Conservation (phyloP, 169 alveolate species). For the Eimeria praecox region DNA sequence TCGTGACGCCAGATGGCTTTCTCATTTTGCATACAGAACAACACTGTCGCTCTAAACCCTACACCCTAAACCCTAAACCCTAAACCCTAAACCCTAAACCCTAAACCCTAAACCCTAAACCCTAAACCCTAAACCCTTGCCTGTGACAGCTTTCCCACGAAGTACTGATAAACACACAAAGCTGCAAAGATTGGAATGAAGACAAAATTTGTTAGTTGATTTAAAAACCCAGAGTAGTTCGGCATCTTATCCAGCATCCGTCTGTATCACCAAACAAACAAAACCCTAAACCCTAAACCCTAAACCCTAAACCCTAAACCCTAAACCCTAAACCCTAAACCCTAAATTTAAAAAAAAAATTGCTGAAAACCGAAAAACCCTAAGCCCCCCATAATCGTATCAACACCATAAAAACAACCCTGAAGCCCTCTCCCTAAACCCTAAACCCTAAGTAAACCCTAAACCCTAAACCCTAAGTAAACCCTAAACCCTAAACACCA, state of each 20-base stretch:
- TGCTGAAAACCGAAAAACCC: too few species aligned
- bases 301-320: background rate
- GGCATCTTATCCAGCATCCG: slow-evolving; percentile 81
- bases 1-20: too few species aligned
- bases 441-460: background rate
- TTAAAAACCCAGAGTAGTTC: slow-evolving; percentile 83
- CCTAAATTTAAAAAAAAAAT: too few species aligned
- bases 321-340: background rate
- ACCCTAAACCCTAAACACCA: background rate
- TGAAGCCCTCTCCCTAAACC: background rate
- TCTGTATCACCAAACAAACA: background rate
- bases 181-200: slow-evolving; percentile 81
- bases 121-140: slow-evolving; percentile 7
- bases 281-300: background rate
- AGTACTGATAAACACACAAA: slow-evolving; percentile 15
- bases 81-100: background rate
- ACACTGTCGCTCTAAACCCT: background rate
- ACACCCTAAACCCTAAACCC: background rate
- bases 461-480: background rate
- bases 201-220: slow-evolving; percentile 80
- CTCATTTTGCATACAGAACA: too few species aligned
- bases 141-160: slow-evolving; percentile 15
- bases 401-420: too few species aligned
- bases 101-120: background rate
- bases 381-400: too few species aligned